Conservation (phyloP, 176 grass and related monocot species). For the Thinopyrum elongatum region DNA sequence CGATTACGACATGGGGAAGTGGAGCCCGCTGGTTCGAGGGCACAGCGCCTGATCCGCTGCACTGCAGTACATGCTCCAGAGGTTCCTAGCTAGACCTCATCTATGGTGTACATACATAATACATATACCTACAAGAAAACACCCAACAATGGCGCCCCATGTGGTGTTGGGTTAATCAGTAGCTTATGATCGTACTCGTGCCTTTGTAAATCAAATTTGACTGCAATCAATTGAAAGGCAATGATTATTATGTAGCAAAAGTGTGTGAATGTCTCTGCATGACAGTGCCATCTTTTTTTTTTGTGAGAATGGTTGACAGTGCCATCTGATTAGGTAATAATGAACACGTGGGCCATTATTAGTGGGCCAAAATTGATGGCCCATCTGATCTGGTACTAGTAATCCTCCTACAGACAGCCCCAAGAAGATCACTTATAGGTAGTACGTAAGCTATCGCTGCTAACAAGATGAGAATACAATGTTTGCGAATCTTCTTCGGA, state of each 20-base stretch:
- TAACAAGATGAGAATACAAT: constrained; percentile 33
- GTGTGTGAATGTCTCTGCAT: background rate
- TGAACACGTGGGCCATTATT: background rate
- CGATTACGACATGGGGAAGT: constrained; percentile 42
- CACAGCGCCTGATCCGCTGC: constrained; percentile 58
- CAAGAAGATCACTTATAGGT: background rate
- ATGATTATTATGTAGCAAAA: constrained; percentile 12
- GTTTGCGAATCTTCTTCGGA: background rate
- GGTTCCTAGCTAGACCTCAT: background rate
- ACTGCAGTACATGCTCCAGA: background rate
- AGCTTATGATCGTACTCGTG: background rate
- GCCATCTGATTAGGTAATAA: background rate
- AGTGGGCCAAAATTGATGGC: constrained; percentile 23
- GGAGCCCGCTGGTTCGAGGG: constrained; percentile 50
- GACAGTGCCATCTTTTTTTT: background rate
- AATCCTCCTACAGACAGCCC: background rate
- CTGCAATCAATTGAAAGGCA: constrained; percentile 12
- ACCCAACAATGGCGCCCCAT: background rate
- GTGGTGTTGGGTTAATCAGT: background rate
- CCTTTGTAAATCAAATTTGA: constrained; percentile 4
- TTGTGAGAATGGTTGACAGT: background rate
- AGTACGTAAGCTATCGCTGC: background rate
- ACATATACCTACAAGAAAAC: background rate
- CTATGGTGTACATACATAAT: background rate
- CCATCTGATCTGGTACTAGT: background rate